These are phyloP conservation scores for Eucalyptus curtisii DNA, from an alignment of 345 rosid genomes.

Conservation along the genomic window DNA sequence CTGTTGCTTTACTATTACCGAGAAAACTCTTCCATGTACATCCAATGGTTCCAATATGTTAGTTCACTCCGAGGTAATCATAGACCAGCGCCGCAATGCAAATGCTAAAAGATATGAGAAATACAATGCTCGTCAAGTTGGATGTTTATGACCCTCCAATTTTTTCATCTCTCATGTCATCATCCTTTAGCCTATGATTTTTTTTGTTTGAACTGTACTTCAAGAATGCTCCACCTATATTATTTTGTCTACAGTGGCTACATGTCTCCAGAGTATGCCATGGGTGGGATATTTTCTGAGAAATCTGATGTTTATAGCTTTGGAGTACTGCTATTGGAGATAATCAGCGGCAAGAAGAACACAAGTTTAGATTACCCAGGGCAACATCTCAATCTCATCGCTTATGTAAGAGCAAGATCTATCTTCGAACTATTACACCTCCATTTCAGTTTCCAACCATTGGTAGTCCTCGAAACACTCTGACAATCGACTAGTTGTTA, in stretches of 20 bases:
- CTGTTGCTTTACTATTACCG: neutral
- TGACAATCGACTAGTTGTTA: neutral
- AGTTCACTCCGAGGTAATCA: neutral
- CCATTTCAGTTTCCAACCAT: neutral
- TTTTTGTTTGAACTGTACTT: neutral
- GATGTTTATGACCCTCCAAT: neutral
- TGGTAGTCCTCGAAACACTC: neutral
- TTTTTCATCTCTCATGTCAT: neutral
- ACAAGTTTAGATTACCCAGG: neutral
- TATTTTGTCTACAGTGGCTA: conserved; percentile 9
- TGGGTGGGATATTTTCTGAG: conserved; percentile 15
- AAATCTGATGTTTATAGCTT: conserved; percentile 32
- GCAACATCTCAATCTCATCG: conserved; percentile 1
- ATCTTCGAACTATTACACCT: neutral
- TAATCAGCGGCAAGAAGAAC: conserved; percentile 13
- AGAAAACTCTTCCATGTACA: neutral
- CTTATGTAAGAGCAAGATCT: conserved; percentile 1
- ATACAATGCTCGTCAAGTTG: neutral
- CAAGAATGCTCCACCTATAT: neutral
- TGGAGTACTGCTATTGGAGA: conserved; percentile 28
- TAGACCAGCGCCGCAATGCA: neutral
- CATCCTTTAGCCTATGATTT: neutral
- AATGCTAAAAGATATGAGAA: neutral
- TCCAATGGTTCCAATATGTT: neutral
- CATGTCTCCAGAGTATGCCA: conserved; percentile 36